These are phyloP conservation scores for Esteya vermicola DNA, from an alignment of 2,329 filamentous ascomycete species.

Conservation along the genomic window DNA sequence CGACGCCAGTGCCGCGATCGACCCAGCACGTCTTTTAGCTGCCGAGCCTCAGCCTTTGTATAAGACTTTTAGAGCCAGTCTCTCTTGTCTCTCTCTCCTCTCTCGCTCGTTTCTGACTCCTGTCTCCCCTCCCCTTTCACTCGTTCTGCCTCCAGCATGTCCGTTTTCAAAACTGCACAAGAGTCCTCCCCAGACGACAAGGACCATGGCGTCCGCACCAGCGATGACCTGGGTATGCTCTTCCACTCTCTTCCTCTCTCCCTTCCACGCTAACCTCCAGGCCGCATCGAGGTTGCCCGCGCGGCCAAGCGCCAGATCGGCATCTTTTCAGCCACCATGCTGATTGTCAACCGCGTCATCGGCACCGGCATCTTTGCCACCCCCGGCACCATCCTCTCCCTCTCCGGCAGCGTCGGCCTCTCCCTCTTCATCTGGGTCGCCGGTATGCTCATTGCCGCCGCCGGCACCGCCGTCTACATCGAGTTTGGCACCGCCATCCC, in stretches of 20 bases:
- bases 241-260: too few species aligned
- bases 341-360: slow-evolving; percentile 53
- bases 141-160: too few species aligned
- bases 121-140: too few species aligned
- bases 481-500: slow-evolving; percentile 54
- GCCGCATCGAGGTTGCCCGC: slow-evolving; percentile 22
- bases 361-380: slow-evolving; percentile 55
- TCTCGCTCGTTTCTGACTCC: too few species aligned
- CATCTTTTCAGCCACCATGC: slow-evolving; percentile 37
- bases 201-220: too few species aligned
- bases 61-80: not conserved
- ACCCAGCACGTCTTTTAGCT: not conserved
- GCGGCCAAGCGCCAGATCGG: slow-evolving; percentile 42
- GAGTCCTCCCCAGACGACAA: too few species aligned
- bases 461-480: slow-evolving; percentile 50
- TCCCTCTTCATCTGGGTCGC: slow-evolving; percentile 49
- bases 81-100: too few species aligned
- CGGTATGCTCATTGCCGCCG: slow-evolving; percentile 45
- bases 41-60: not conserved
- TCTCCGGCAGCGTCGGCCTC: slow-evolving; percentile 47
- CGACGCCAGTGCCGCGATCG: not conserved
- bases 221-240: not conserved
- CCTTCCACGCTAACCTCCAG: too few species aligned
- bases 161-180: too few species aligned
- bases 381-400: slow-evolving; percentile 39